Evolutionary conservation across 805 yeast genomes (phyloP).

Genomic region (Wickerhamiella qilinensis): DNA sequence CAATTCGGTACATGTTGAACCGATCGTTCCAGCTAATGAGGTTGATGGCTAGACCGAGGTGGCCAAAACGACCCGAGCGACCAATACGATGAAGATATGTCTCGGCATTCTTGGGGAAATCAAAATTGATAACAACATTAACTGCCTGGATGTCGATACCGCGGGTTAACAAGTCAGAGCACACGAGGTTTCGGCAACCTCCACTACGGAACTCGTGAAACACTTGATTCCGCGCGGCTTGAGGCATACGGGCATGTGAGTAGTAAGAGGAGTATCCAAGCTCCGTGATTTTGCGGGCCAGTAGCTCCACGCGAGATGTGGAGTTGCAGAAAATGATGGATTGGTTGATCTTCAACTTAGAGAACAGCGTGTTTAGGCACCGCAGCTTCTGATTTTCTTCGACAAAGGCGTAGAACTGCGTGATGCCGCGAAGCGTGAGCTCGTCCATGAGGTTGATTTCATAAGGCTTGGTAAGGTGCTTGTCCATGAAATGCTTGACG

Average conservation of each 20-base stretch:
- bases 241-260: conserved; percentile 96
- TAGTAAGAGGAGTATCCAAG: conserved; percentile 92
- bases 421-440: conserved; percentile 85
- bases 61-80: conserved; percentile 98
- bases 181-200: conserved; percentile 88
- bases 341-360: conserved; percentile 89
- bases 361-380: conserved; percentile 86
- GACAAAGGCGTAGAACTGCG: conserved; percentile 96
- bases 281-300: conserved; percentile 92
- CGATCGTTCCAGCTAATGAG: conserved; percentile 95
- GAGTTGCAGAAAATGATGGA: conserved; percentile 96
- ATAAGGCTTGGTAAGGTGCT: conserved; percentile 78
- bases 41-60: conserved; percentile 92
- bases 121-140: conserved; percentile 93
- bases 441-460: conserved; percentile 97
- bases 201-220: conserved; percentile 99
- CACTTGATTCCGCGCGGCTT: conserved; percentile 90
- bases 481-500: conserved; percentile 83
- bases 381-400: conserved; percentile 93
- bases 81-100: conserved; percentile 97
- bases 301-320: conserved; percentile 84
- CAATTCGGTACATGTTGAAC: conserved; percentile 82
- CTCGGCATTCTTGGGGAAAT: conserved; percentile 96
- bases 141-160: conserved; percentile 99
- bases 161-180: conserved; percentile 90